Percentiles rank a stretch among this genome's conserved stretches.
Evolutionary conservation across 768 basidiomycete species (phyloP).

Genomic region (Pseudohyphozyma bogoriensis): DNA sequence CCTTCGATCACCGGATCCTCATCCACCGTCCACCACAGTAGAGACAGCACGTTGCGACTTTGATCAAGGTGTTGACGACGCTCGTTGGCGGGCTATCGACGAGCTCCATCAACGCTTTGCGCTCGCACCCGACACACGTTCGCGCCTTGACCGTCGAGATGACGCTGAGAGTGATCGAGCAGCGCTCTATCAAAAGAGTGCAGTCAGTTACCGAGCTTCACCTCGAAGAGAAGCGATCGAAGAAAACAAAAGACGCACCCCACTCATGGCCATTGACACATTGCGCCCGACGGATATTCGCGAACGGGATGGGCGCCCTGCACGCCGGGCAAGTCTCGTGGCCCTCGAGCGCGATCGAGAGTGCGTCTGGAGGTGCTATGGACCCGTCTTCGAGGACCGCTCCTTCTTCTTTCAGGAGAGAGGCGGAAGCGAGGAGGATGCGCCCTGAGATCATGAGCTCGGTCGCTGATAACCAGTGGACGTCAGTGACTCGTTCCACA

Average conservation of each 20-base stretch:
- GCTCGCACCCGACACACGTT: slow-evolving; percentile 6
- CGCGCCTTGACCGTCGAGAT: slow-evolving; percentile 6
- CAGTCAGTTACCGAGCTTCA: no score
- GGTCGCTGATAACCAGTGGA: not conserved
- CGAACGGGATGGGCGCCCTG: slow-evolving; percentile 2
- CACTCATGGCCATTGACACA: slow-evolving; percentile 10
- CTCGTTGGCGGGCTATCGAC: not conserved
- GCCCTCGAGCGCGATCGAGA: not conserved
- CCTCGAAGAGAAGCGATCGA: no score
- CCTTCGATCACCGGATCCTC: not conserved
- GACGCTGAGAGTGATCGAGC: slow-evolving; percentile 11
- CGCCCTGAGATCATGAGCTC: slow-evolving; percentile 1
- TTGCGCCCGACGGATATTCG: not conserved
- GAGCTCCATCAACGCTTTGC: slow-evolving; percentile 8
- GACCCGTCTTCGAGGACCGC: no score
- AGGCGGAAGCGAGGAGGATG: slow-evolving; percentile 7
- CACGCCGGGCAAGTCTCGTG: slow-evolving; percentile 7
- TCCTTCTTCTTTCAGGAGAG: no score
- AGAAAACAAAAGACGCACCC: slow-evolving; percentile 13
- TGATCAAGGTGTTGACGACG: not conserved
- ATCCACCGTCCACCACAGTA: slow-evolving; percentile 15
- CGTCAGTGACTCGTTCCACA: no score
- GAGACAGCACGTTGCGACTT: slow-evolving; percentile 1
- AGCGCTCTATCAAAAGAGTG: slow-evolving; percentile 6
- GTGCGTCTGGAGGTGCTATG: slow-evolving; percentile 1